phyloP scores from a whole-genome alignment of 2,329 filamentous ascomycete species.

The Cladosporium sphaerospermum region DNA sequence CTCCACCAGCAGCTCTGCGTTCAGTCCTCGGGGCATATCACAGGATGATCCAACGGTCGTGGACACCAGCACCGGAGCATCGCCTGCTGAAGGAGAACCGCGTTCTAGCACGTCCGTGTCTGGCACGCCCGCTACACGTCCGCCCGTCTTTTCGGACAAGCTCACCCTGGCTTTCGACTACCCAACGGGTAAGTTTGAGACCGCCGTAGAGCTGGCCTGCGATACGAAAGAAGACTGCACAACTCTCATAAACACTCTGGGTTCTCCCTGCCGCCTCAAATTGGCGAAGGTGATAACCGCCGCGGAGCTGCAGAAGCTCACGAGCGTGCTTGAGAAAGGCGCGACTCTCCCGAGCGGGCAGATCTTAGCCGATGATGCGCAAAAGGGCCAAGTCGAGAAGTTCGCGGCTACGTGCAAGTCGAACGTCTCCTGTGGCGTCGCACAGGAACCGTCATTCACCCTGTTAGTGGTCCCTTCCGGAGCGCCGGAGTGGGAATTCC shows the following conservation, averaged over 20 bases:
- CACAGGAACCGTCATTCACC: slow-evolving; percentile 12
- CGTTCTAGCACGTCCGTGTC: too few species aligned
- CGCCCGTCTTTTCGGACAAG: too few species aligned
- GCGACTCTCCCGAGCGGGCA: slow-evolving; percentile 9
- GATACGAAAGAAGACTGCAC: not conserved
- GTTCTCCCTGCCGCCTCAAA: slow-evolving; percentile 7
- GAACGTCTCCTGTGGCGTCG: slow-evolving; percentile 17
- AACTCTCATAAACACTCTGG: slow-evolving; percentile 3
- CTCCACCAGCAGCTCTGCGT: too few species aligned
- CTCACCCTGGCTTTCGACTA: too few species aligned
- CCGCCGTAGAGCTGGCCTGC: not conserved
- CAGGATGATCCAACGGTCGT: too few species aligned
- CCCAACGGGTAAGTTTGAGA: not conserved
- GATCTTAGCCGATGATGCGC: slow-evolving; percentile 1
- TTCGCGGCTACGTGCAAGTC: slow-evolving; percentile 13
- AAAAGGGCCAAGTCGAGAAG: not conserved
- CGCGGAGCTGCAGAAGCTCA: slow-evolving; percentile 14
- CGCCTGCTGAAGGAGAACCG: too few species aligned
- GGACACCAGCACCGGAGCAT: too few species aligned
- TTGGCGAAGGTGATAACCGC: slow-evolving; percentile 15
- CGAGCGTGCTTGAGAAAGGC: not conserved
- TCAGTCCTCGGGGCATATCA: too few species aligned
- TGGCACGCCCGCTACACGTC: too few species aligned
- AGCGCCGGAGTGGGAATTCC: slow-evolving; percentile 24
- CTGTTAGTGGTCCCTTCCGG: slow-evolving; percentile 24